A percentile compares a stretch with the other conserved stretches of the same genome.
Conservation (phyloP, 768 basidiomycete species). For the Pleurotus tuoliensis region DNA sequence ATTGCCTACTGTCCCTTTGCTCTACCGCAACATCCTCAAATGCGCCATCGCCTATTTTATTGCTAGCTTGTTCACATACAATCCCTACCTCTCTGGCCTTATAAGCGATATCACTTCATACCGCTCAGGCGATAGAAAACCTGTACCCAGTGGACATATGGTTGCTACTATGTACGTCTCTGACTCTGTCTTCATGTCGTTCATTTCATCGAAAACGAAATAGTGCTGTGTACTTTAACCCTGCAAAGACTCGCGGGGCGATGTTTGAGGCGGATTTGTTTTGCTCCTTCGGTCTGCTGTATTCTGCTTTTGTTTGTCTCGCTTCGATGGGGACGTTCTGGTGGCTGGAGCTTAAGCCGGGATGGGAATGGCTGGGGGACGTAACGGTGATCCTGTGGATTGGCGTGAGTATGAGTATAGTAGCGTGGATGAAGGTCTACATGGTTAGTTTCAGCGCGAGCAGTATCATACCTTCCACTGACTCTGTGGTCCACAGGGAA, state of each 20-base stretch:
- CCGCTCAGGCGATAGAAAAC: slow-evolving; percentile 44
- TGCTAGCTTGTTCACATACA: slow-evolving; percentile 90
- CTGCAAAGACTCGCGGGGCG: slow-evolving; percentile 86
- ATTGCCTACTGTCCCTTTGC: slow-evolving; percentile 38
- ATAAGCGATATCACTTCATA: slow-evolving; percentile 58
- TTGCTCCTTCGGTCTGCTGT: slow-evolving; percentile 67
- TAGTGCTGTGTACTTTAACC: slow-evolving; percentile 86
- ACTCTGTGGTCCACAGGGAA: slow-evolving; percentile 33
- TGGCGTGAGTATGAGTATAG: slow-evolving; percentile 70
- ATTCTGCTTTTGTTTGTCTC: slow-evolving; percentile 70
- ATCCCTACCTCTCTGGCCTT: slow-evolving; percentile 64
- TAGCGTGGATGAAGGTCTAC: slow-evolving; percentile 93
- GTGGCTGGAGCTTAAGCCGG: slow-evolving; percentile 68
- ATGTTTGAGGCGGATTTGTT: slow-evolving; percentile 91
- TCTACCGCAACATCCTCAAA: slow-evolving; percentile 78
- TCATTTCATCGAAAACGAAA: background rate
- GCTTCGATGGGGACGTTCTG: slow-evolving; percentile 76
- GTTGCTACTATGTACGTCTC: slow-evolving; percentile 82
- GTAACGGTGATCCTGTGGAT: slow-evolving; percentile 76
- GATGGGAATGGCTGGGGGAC: slow-evolving; percentile 74
- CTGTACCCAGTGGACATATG: slow-evolving; percentile 83
- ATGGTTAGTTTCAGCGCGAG: slow-evolving; percentile 41
- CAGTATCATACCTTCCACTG: background rate
- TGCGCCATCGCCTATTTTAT: slow-evolving; percentile 90
- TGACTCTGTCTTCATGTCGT: background rate